A percentile compares a stretch with the other conserved stretches of the same genome.
These are phyloP conservation scores for Colletotrichum sp. DNA, from an alignment of 2,329 filamentous ascomycete species.

Conservation along the genomic window DNA sequence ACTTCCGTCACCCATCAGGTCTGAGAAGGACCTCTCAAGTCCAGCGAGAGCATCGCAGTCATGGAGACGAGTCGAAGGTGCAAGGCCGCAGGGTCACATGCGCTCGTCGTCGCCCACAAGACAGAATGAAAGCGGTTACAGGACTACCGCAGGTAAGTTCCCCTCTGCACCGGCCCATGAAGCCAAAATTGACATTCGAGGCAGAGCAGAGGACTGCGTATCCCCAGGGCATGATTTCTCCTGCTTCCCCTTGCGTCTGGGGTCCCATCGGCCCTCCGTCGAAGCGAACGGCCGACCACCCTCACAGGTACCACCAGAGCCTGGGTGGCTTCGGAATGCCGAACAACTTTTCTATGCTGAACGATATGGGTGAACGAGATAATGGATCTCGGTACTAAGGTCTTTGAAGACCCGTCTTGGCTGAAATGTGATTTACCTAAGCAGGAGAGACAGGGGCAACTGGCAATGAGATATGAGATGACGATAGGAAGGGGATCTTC, in stretches of 20 bases:
- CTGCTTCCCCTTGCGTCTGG: constrained; percentile 28
- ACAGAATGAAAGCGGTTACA: neutral
- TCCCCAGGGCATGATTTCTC: neutral
- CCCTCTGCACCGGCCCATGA: neutral
- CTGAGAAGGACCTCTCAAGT: neutral
- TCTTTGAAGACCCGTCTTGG: neutral
- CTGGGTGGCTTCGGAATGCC: neutral
- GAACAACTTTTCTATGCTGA: neutral
- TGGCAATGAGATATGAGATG: constrained; percentile 12
- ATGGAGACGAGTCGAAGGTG: constrained; percentile 1
- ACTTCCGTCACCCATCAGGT: neutral
- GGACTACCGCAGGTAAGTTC: neutral
- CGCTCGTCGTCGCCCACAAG: neutral
- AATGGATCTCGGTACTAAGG: neutral
- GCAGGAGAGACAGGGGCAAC: neutral
- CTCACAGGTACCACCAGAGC: neutral
- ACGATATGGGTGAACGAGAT: neutral
- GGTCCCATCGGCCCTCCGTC: constrained; percentile 32
- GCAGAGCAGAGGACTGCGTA: neutral
- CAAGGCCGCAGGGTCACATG: neutral
- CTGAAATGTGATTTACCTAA: neutral
- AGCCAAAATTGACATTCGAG: neutral
- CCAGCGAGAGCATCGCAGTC: constrained; percentile 6
- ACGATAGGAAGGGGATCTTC: neutral
- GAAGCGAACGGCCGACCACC: constrained; percentile 13